A percentile compares a stretch with the other conserved stretches of the same genome.
These are phyloP conservation scores for Blastobotrys ciferrii DNA, from an alignment of 1,139 yeast genomes.

Conservation along the genomic window DNA sequence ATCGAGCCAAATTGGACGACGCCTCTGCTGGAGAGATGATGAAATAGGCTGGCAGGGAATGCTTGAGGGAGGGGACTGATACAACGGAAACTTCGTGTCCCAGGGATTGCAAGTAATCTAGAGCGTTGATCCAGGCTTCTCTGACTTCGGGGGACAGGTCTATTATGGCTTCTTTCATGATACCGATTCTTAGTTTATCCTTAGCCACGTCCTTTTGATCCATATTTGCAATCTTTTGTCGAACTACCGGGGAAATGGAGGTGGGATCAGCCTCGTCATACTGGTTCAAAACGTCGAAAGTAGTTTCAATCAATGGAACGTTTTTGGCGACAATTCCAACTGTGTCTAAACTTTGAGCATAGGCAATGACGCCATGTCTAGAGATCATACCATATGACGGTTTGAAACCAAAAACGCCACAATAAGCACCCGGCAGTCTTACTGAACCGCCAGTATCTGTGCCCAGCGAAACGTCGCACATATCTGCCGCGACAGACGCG, in stretches of 20 bases:
- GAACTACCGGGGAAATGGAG: conserved; percentile 44
- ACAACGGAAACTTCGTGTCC: conserved; percentile 63
- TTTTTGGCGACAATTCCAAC: conserved; percentile 75
- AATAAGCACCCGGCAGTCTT: conserved; percentile 84
- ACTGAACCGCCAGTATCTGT: conserved; percentile 98
- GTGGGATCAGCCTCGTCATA: conserved; percentile 83
- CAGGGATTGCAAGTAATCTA: conserved; percentile 43
- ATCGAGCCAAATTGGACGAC: conserved; percentile 83
- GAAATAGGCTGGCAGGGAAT: conserved; percentile 79
- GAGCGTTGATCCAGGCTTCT: conserved; percentile 46
- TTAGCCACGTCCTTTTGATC: conserved; percentile 10
- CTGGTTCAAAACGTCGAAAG: conserved; percentile 55
- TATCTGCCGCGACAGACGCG: conserved; percentile 74
- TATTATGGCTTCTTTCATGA: conserved; percentile 63
- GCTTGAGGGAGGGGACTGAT: conserved; percentile 64
- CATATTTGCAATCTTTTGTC: conserved; percentile 22
- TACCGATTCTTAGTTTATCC: conserved; percentile 53
- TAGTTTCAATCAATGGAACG: conserved; percentile 45
- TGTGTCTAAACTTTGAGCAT: conserved; percentile 92
- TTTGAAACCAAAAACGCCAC: conserved; percentile 81
- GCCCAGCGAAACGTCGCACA: conserved; percentile 73
- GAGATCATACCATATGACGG: conserved; percentile 92
- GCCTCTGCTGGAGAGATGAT: conserved; percentile 93
- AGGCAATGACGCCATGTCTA: conserved; percentile 87
- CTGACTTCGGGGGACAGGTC: conserved; percentile 53